phyloP scores from a whole-genome alignment of 164 flowering plant species.

The Vitis amurensis region DNA sequence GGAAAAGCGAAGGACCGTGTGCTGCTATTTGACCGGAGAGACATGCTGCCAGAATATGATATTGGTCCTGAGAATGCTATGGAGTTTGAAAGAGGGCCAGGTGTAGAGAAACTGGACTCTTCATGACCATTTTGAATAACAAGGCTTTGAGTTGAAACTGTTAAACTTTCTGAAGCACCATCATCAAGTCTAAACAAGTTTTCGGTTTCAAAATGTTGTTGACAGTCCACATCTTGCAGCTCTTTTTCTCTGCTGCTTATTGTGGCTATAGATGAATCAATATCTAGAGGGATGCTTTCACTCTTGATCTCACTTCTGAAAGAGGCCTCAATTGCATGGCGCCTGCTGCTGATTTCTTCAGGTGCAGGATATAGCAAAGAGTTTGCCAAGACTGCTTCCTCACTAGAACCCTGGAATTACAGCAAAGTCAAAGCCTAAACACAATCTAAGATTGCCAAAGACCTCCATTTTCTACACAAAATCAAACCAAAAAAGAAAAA shows the following conservation, averaged over 20 bases:
- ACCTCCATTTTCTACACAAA: no score
- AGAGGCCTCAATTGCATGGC: not conserved
- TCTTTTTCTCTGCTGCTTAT: not conserved
- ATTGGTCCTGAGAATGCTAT: conserved; percentile 6
- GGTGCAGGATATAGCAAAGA: not conserved
- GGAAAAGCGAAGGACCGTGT: conserved; percentile 48
- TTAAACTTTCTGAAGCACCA: conserved; percentile 1
- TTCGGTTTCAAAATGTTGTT: not conserved
- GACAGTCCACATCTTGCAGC: not conserved
- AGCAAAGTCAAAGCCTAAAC: not conserved
- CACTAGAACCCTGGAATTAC: conserved; percentile 2
- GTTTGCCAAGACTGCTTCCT: conserved; percentile 1
- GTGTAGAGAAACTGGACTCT: conserved; percentile 18
- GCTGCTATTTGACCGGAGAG: conserved; percentile 35
- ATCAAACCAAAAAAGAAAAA: no score
- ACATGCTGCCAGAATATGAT: conserved; percentile 23
- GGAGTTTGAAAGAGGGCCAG: conserved; percentile 7
- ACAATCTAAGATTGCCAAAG: no score
- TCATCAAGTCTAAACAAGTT: not conserved
- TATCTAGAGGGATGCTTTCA: conserved; percentile 1
- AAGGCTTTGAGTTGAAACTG: conserved; percentile 1
- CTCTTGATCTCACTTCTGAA: conserved; percentile 7
- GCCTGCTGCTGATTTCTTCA: not conserved
- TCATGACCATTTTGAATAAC: conserved; percentile 7
- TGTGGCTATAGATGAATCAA: not conserved